Base-by-base conservation (phyloP, 768 basidiomycete genomes). In the Tricholoma flavovirens region DNA sequence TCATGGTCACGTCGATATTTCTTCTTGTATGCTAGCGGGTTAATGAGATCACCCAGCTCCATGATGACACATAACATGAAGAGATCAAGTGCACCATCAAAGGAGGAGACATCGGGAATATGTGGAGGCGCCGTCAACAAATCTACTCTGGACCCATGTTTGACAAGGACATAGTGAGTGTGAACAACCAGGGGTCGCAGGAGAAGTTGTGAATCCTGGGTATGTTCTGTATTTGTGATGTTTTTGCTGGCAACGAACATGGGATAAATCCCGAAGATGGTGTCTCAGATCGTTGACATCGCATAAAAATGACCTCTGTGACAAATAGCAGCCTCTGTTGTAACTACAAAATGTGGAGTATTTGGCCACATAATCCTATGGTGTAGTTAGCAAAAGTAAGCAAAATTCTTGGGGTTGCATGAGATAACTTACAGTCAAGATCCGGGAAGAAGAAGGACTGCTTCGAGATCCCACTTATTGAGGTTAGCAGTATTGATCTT, bases 221-320 rank as follows among this genome's bases (percentile, higher is more conserved):
- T 50, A 14, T 50, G 49, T 32, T 50, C 49, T 7, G 49, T 50
- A 14, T 50, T 50, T 32, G 49, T 50, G 14, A 50, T 21, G 4
- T 17, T 50, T 8, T 5, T 50, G 29, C 49, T 30, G 26, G 33
- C 26, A 32, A 50, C 49, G n/a, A 50, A 50, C 22, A 30, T 48
- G 9, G 22, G 46, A 17, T 24, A n/a, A 48, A 48, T 15, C 7
- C 46, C 19, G 15, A 48, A 48, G 14, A 22, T 14, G 12, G 46
- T 12, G 46, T 48, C 46, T n/a, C n/a, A 17, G 21, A 48, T 48
- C 15, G 9, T 48, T 30, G 46, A 48, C n/a, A 30, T 48, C 12
- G 46, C 46, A 48, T 48, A 48, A 38, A 51, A 51, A 51, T 36
- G 7, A 21, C 49, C n/a, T n/a, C n/a, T n/a, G n/a, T n/a, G n/a